These are phyloP conservation scores for Torulaspora gathmanii DNA, from an alignment of 805 yeast species.

Conservation along the genomic window DNA sequence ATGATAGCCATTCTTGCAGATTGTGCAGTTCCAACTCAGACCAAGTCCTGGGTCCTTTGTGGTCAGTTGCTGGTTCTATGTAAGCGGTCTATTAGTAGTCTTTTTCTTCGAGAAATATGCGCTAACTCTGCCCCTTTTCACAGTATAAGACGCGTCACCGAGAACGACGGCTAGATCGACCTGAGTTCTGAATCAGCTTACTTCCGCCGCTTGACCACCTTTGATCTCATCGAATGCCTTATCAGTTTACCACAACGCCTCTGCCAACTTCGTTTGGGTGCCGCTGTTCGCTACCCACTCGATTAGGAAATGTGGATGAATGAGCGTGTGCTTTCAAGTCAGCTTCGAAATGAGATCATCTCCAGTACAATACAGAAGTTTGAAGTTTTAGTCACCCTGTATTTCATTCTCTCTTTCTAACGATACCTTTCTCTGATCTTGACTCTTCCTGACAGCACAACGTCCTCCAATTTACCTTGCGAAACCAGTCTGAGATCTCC, in stretches of 20 bases:
- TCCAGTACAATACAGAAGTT: too few species aligned
- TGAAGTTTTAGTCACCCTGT: too few species aligned
- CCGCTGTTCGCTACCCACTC: too few species aligned
- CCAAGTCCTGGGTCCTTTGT: neutral
- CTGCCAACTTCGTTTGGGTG: too few species aligned
- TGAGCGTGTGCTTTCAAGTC: too few species aligned
- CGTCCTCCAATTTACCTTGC: too few species aligned
- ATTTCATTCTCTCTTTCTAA: too few species aligned
- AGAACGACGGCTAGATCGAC: neutral
- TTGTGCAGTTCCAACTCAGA: neutral
- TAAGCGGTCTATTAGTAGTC: neutral
- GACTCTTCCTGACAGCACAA: too few species aligned
- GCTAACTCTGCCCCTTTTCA: slow-evolving; percentile 7
- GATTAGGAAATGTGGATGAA: too few species aligned
- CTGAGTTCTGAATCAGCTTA: neutral
- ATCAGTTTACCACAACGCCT: neutral
- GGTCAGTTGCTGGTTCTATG: neutral
- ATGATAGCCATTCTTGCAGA: slow-evolving; percentile 62
- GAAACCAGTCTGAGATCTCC: too few species aligned
- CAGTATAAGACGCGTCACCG: neutral
- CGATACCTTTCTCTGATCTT: too few species aligned
- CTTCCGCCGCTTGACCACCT: neutral
- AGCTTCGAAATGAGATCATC: too few species aligned
- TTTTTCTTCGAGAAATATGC: slow-evolving; percentile 2
- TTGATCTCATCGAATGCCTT: neutral